Percentiles rank a stretch among this genome's conserved stretches.
Evolutionary conservation across 441 rosid genomes (phyloP).

Genomic region (Jatropha multifida): DNA sequence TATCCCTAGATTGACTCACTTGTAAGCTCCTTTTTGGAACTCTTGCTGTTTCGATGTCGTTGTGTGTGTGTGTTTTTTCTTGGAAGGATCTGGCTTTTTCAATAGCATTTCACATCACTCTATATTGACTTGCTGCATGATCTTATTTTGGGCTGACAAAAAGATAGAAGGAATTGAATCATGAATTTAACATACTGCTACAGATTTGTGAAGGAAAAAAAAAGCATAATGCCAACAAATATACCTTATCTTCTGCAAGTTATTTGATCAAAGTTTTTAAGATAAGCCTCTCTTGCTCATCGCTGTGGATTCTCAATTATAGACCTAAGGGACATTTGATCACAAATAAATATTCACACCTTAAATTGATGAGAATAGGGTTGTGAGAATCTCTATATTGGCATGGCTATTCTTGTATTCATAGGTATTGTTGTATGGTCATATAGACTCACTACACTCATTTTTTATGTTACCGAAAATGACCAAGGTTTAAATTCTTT

Average conservation of each 20-base stretch:
- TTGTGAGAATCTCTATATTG: background rate
- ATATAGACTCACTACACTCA: too few relatives aligned
- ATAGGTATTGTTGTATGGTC: too few relatives aligned
- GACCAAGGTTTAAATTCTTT: background rate
- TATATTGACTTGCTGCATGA: background rate
- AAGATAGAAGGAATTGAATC: background rate
- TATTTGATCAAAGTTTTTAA: background rate
- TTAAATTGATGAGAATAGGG: constrained; percentile 1
- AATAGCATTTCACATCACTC: background rate
- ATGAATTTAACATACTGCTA: background rate
- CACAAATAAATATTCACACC: background rate
- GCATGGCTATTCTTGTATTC: background rate
- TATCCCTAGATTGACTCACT: constrained; percentile 74
- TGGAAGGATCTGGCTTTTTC: background rate
- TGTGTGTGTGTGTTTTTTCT: background rate
- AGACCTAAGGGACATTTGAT: background rate
- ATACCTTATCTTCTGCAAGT: background rate
- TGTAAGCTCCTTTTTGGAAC: constrained; percentile 52
- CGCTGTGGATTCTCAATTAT: background rate
- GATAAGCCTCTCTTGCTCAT: background rate
- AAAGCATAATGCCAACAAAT: background rate
- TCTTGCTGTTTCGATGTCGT: background rate
- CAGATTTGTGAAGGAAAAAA: background rate
- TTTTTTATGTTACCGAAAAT: background rate
- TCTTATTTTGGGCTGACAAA: background rate